phyloP scores from a whole-genome alignment of 352 stramenopile genomes.

The Thraustochytrium striatum region DNA sequence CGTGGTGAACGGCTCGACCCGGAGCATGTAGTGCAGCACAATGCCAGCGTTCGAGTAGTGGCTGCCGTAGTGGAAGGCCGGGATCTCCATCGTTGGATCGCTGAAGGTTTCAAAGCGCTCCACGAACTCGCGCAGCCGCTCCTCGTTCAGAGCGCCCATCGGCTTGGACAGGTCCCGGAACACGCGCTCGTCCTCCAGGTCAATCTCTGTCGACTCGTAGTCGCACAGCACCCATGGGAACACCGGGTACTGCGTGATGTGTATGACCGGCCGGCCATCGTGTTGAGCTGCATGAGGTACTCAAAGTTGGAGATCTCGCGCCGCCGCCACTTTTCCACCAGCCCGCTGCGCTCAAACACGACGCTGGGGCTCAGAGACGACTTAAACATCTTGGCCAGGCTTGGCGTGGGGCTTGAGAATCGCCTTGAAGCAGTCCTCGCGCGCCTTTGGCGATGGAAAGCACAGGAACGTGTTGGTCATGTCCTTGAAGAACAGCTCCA shows the following conservation, averaged over 20 bases:
- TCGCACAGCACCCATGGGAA: constrained; percentile 95
- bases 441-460: constrained; percentile 15
- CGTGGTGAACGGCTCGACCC: constrained; percentile 68
- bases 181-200: constrained; percentile 63
- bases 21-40: constrained; percentile 92
- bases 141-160: constrained; percentile 43
- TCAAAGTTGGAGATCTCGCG: constrained; percentile 85
- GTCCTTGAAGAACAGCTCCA: constrained; percentile 54
- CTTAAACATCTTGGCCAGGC: constrained; percentile 32
- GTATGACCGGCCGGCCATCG: constrained; percentile 88
- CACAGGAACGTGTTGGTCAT: constrained; percentile 47
- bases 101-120: constrained; percentile 47
- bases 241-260: constrained; percentile 96
- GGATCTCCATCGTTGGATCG: constrained; percentile 60
- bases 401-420: constrained; percentile 25
- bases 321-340: constrained; percentile 59
- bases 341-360: neutral
- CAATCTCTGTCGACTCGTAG: constrained; percentile 84
- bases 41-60: constrained; percentile 94
- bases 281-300: constrained; percentile 94
- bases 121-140: constrained; percentile 33
- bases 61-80: constrained; percentile 95
- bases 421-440: constrained; percentile 28
- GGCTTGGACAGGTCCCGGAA: constrained; percentile 48
- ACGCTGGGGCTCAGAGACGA: constrained; percentile 19